A percentile compares a stretch with the other conserved stretches of the same genome.
phyloP scores from a whole-genome alignment of 2,329 filamentous ascomycete species.

The Thelonectria discophora region DNA sequence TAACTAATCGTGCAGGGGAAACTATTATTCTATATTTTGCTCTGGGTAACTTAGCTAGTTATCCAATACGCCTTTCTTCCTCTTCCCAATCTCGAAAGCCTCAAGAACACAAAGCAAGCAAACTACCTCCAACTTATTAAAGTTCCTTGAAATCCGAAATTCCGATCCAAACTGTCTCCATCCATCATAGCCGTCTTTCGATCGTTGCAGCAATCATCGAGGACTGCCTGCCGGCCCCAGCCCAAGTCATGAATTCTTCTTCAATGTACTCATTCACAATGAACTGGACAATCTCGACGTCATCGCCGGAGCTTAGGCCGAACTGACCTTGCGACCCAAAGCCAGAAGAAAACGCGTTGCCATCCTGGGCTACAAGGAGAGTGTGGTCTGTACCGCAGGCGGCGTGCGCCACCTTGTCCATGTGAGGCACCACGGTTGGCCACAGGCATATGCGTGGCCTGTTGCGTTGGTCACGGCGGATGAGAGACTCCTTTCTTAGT shows the following conservation, averaged over 20 bases:
- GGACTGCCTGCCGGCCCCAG: slow-evolving; percentile 22
- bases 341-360: slow-evolving; percentile 66
- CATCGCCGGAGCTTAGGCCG: slow-evolving; percentile 73
- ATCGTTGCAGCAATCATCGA: slow-evolving; percentile 7
- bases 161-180: no score
- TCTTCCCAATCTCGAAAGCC: no score
- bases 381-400: slow-evolving; percentile 73
- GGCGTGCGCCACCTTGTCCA: slow-evolving; percentile 56
- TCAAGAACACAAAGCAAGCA: no score
- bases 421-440: slow-evolving; percentile 64
- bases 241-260: slow-evolving; percentile 9
- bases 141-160: no score
- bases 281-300: slow-evolving; percentile 46
- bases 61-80: no score
- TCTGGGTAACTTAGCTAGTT: no score
- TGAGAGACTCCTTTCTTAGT: slow-evolving; percentile 55
- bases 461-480: slow-evolving; percentile 66
- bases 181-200: background rate
- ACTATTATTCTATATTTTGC: no score
- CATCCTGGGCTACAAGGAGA: slow-evolving; percentile 70
- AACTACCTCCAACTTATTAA: no score
- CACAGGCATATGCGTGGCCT: slow-evolving; percentile 65
- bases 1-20: no score
- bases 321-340: slow-evolving; percentile 77
- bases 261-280: slow-evolving; percentile 10